Conservation (phyloP, 2,329 filamentous ascomycete genomes). For the Arthrinium phaeospermum region DNA sequence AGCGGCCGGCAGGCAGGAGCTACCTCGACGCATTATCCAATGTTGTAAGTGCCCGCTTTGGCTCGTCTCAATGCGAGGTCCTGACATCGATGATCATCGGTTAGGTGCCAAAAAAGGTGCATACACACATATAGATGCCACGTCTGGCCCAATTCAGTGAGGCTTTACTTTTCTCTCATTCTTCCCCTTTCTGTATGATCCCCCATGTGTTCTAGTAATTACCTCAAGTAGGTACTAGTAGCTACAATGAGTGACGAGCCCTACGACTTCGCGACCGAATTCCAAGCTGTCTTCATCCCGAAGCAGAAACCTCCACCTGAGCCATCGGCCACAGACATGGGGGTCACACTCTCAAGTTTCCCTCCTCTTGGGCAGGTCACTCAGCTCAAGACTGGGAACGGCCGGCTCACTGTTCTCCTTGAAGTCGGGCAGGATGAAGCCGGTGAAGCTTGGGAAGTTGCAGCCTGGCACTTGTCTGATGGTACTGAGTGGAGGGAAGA, state of each 20-base stretch:
- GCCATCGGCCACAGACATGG: conserved; percentile 39
- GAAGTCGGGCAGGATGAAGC: conserved; percentile 64
- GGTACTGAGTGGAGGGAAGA: conserved; percentile 63
- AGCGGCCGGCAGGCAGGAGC: neutral
- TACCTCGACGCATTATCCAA: neutral
- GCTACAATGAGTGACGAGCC: conserved; percentile 29
- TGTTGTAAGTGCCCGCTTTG: conserved; percentile 14
- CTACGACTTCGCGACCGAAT: conserved; percentile 44
- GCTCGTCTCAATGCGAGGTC: neutral
- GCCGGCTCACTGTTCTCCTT: conserved; percentile 72
- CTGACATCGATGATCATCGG: neutral
- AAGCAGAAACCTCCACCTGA: conserved; percentile 42
- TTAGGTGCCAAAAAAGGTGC: neutral
- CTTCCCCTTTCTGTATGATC: neutral
- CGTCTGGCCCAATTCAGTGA: neutral
- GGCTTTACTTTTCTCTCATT: neutral
- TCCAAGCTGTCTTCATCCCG: conserved; percentile 44
- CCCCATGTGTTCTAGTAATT: neutral
- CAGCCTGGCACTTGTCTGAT: conserved; percentile 72
- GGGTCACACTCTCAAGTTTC: conserved; percentile 53
- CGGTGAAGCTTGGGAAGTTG: conserved; percentile 70
- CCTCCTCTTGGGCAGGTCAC: conserved; percentile 81
- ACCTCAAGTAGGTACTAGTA: neutral
- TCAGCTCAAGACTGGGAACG: conserved; percentile 52
- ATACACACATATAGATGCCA: neutral